These are phyloP conservation scores for Omphalotus guepiniiformis DNA, from an alignment of 768 basidiomycete species.

Conservation along the genomic window DNA sequence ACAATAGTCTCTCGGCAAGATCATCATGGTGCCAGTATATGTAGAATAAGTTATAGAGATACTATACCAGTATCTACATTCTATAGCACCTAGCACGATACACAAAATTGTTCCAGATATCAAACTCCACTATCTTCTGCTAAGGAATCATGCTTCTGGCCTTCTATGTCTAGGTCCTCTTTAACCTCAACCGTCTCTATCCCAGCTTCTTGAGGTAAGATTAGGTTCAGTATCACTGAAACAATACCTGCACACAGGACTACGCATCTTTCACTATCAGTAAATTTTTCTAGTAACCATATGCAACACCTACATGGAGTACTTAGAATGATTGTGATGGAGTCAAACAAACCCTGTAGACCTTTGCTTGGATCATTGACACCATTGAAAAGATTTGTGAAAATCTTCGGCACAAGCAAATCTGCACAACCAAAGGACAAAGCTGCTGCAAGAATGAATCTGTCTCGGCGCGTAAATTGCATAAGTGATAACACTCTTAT, in stretches of 20 bases:
- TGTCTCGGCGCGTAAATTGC: conserved; percentile 57
- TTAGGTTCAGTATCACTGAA: conserved; percentile 52
- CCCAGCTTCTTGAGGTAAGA: conserved; percentile 42
- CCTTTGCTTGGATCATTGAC: conserved; percentile 50
- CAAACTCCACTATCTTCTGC: too few relatives aligned
- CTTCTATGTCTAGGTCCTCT: too few relatives aligned
- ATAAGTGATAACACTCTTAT: conserved; percentile 62
- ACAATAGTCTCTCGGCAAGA: too few relatives aligned
- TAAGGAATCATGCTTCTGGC: too few relatives aligned
- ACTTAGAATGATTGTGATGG: conserved; percentile 74
- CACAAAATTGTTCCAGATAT: too few relatives aligned
- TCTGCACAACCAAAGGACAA: conserved; percentile 69
- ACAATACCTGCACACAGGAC: conserved; percentile 57
- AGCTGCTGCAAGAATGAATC: conserved; percentile 68
- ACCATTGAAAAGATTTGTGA: conserved; percentile 65
- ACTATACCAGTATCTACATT: too few relatives aligned
- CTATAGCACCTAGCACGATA: too few relatives aligned
- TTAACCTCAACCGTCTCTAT: too few relatives aligned
- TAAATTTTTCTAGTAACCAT: not conserved
- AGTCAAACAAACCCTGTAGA: conserved; percentile 67
- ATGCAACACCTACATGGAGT: conserved; percentile 64
- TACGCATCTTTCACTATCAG: not conserved
- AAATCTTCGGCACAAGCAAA: conserved; percentile 60
- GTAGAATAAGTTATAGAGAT: too few relatives aligned
- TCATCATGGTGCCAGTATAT: too few relatives aligned